Base-by-base conservation (phyloP, 345 rosid species). In the Lepidium africanum region DNA sequence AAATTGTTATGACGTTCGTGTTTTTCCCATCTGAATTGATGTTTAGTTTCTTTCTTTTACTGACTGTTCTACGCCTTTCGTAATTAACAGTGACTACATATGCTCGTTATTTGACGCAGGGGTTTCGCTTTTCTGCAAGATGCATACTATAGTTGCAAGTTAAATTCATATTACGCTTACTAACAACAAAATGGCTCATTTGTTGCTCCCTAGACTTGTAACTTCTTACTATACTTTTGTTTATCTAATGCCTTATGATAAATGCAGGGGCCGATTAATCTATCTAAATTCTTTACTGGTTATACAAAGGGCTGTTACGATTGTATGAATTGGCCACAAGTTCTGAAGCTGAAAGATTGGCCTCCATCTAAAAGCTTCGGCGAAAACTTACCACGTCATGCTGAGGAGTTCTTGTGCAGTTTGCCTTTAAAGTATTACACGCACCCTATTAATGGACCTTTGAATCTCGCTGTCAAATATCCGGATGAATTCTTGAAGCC, bases 341-440 rank as follows among this genome's bases (percentile, higher is more conserved):
- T 85, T 62, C 60, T 86, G 72, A 89, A 90, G 69, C 76, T 92
- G 73, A 87, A 86, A 80, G 96, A 90, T 49, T 90, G 96, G 98
- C 96, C 91, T 19, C 91, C 88, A 51, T 78, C 91, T 51, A 81
- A 75, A 43, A 59, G 64, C 42, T 86, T 92, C 67, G 77, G 77
- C 7, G 83, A 81, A 19, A 74, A 76, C 48, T 49, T 92, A 76
- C 92, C 90, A 2, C 91, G 92, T 21, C 98, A 87, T 67, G 76
- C 76, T 73, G 81, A 67, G 47, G 93, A 92, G 85, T 85, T 86
- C 78, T 35, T 76, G 12, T 58, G 70, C 79, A 78, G 84, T 77
- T 81, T 89, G 75, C 96, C 96, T 7, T 83, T 85, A 54, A 87
- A 84, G 74, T 83, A 82, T 56, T 92, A 87, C 78, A 92, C 87